phyloP scores from a whole-genome alignment of 768 basidiomycete genomes.

The Tubosaeta sp. region DNA sequence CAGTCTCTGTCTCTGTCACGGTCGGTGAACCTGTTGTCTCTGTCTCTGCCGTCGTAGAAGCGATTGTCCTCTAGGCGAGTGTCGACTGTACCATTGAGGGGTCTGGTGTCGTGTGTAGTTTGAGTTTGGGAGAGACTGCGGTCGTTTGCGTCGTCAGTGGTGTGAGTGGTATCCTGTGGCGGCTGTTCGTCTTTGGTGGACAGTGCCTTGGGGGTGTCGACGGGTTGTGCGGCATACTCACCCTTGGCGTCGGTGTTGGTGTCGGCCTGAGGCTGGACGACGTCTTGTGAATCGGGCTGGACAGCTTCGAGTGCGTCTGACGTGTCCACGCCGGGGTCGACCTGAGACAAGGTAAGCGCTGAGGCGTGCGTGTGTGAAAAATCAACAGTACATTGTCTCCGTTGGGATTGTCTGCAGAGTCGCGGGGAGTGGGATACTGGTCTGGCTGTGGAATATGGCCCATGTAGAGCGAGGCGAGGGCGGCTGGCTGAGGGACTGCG shows the following conservation, averaged over 20 bases:
- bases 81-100: slow-evolving; percentile 9
- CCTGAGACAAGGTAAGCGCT: slow-evolving; percentile 16
- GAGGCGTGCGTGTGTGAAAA: slow-evolving; percentile 2
- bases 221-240: slow-evolving; percentile 27
- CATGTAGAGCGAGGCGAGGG: slow-evolving; percentile 60
- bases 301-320: slow-evolving; percentile 1
- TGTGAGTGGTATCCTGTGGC: too few species aligned
- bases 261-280: not conserved
- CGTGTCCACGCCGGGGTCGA: not conserved
- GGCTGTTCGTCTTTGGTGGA: slow-evolving; percentile 31
- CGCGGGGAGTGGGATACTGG: slow-evolving; percentile 16
- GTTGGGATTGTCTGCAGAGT: slow-evolving; percentile 3
- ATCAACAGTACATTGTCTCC: slow-evolving; percentile 34
- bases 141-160: slow-evolving; percentile 29
- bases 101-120: slow-evolving; percentile 5
- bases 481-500: slow-evolving; percentile 59
- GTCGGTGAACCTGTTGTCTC: slow-evolving; percentile 31
- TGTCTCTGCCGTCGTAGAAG: slow-evolving; percentile 33
- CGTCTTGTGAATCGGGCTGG: slow-evolving; percentile 13
- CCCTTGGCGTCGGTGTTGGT: slow-evolving; percentile 17
- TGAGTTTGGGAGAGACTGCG: slow-evolving; percentile 11
- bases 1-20: slow-evolving; percentile 30
- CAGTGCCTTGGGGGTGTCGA: slow-evolving; percentile 14
- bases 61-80: slow-evolving; percentile 28
- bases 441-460: slow-evolving; percentile 43